Percentiles rank a stretch among this genome's conserved stretches.
Conservation (phyloP, 345 rosid genomes). For the Rhodomyrtus tomentosa region DNA sequence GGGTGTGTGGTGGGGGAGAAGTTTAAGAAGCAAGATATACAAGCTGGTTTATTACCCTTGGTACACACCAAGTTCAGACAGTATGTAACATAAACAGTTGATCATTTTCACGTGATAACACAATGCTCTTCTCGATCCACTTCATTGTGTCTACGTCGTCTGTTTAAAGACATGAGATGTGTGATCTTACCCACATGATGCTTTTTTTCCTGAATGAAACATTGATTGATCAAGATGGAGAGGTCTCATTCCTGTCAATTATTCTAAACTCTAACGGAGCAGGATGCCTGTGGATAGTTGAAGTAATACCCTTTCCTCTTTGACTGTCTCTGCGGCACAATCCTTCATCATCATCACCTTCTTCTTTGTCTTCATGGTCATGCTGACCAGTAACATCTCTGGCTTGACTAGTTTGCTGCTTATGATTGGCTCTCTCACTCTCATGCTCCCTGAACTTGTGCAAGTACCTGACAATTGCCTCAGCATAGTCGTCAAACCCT, state of each 20-base stretch:
- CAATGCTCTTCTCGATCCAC: background rate
- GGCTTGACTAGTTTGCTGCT: background rate
- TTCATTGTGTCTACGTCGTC: background rate
- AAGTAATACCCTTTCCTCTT: background rate
- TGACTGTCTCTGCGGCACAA: background rate
- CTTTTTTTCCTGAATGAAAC: background rate
- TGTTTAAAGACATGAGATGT: background rate
- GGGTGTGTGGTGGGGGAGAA: background rate
- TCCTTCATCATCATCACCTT: constrained; percentile 12
- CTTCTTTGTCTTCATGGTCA: constrained; percentile 17
- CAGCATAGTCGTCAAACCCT: constrained; percentile 66
- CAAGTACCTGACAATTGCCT: constrained; percentile 49
- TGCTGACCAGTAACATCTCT: background rate
- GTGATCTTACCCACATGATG: background rate
- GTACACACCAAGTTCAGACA: background rate
- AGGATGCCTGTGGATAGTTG: background rate
- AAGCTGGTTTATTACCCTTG: background rate
- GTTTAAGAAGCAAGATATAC: background rate
- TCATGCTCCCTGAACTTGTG: constrained; percentile 57
- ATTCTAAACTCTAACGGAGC: constrained; percentile 16
- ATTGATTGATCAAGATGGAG: constrained; percentile 1
- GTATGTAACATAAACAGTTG: background rate
- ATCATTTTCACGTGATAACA: background rate
- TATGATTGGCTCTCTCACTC: constrained; percentile 20
- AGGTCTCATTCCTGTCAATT: constrained; percentile 42